phyloP scores from a whole-genome alignment of 371 early-diverging fungal genomes.

The Circinella minor region DNA sequence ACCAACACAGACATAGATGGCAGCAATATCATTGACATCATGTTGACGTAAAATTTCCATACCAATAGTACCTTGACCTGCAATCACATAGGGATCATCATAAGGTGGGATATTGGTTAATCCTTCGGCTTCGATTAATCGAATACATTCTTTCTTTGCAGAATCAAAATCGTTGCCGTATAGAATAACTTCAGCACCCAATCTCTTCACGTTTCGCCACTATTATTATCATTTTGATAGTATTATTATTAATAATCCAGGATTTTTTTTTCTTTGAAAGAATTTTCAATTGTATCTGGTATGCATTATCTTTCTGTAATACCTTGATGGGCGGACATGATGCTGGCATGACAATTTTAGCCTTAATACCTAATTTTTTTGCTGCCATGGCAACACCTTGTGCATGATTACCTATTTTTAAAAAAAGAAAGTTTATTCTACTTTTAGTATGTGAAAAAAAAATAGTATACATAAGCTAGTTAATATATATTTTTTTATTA shows the following conservation, averaged over 20 bases:
- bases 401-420: conserved; percentile 82
- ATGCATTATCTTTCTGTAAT: background rate
- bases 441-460: too few relatives aligned
- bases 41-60: conserved; percentile 91
- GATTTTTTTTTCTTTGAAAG: too few relatives aligned
- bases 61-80: conserved; percentile 71
- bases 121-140: conserved; percentile 72
- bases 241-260: background rate
- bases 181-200: conserved; percentile 92
- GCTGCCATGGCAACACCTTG: conserved; percentile 96
- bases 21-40: conserved; percentile 69
- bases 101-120: conserved; percentile 94
- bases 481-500: background rate
- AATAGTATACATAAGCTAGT: too few relatives aligned
- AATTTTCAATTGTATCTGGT: too few relatives aligned
- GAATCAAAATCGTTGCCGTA: conserved; percentile 93
- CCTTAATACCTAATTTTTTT: conserved; percentile 85
- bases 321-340: conserved; percentile 64
- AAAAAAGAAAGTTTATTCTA: too few relatives aligned
- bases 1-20: conserved; percentile 90
- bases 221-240: conserved; percentile 40
- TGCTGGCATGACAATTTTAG: conserved; percentile 97
- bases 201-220: conserved; percentile 85
- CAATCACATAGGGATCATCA: conserved; percentile 90
- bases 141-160: conserved; percentile 83